These are phyloP conservation scores for Cystofilobasidium capitatum DNA, from an alignment of 768 basidiomycete genomes.

Conservation along the genomic window DNA sequence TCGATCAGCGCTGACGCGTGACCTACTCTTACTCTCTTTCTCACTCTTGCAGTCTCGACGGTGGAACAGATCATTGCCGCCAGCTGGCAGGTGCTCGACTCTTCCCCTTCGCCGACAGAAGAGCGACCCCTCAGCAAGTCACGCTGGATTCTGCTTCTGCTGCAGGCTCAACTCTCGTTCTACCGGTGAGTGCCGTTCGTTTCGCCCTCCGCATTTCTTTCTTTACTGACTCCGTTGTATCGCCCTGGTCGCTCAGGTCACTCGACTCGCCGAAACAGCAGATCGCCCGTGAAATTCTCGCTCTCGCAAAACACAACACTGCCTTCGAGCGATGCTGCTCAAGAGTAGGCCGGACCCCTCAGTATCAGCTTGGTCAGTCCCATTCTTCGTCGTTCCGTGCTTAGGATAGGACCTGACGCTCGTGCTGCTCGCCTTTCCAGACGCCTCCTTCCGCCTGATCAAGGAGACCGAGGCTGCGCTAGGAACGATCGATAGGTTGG, in stretches of 20 bases:
- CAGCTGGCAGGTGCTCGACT: not conserved
- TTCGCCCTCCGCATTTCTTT: not conserved
- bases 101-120: no score
- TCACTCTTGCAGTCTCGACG: not conserved
- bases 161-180: not conserved
- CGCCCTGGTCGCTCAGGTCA: not conserved
- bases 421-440: not conserved
- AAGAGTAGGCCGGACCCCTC: not conserved
- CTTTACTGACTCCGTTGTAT: not conserved
- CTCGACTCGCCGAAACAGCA: not conserved
- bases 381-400: not conserved
- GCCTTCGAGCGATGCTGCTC: conserved; percentile 1
- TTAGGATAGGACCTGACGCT: not conserved
- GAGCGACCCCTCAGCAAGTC: not conserved
- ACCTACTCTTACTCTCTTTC: not conserved
- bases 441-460: not conserved
- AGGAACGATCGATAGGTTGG: not conserved
- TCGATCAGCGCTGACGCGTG: not conserved
- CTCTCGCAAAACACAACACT: not conserved
- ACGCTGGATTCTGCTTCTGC: conserved; percentile 1
- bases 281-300: not conserved
- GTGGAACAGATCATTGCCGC: not conserved
- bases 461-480: not conserved
- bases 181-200: not conserved
- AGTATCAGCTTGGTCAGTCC: not conserved